Evolutionary conservation across 1,139 yeast genomes (phyloP).

Genomic region (Barnettozyma hawaiiensis): DNA sequence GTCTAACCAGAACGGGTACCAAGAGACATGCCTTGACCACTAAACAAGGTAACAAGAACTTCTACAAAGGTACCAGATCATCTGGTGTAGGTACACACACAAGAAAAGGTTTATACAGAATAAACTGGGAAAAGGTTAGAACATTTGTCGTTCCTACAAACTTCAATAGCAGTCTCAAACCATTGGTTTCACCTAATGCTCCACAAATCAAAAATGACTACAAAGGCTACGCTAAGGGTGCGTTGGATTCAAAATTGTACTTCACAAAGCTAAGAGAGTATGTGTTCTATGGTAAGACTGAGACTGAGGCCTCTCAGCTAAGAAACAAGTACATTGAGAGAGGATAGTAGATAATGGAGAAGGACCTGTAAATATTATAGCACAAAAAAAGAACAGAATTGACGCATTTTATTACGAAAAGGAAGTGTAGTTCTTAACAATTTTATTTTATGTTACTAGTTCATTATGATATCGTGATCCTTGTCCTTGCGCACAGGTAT

Average conservation of each 20-base stretch:
- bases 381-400: no score
- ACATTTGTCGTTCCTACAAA: conserved; percentile 81
- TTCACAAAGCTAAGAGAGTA: conserved; percentile 69
- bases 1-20: conserved; percentile 68
- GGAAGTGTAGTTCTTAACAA: not conserved
- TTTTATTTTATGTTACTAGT: not conserved
- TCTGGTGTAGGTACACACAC: conserved; percentile 86
- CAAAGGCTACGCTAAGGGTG: conserved; percentile 65
- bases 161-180: conserved; percentile 47
- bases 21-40: conserved; percentile 83
- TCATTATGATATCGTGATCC: conserved; percentile 24
- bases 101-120: conserved; percentile 63
- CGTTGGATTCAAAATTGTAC: conserved; percentile 69
- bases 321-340: conserved; percentile 36
- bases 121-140: conserved; percentile 82
- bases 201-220: conserved; percentile 67
- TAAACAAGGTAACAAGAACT: conserved; percentile 90
- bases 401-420: conserved; percentile 4
- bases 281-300: conserved; percentile 59
- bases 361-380: conserved; percentile 7
- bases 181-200: conserved; percentile 67
- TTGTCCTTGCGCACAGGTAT: conserved; percentile 15
- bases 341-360: conserved; percentile 25
- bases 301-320: conserved; percentile 28
- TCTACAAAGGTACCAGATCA: conserved; percentile 94